Evolutionary conservation across 2,329 filamentous ascomycete genomes (phyloP), one percentile per base, ranked within the genome.

Genomic region (Huntiella moniliformis): DNA sequence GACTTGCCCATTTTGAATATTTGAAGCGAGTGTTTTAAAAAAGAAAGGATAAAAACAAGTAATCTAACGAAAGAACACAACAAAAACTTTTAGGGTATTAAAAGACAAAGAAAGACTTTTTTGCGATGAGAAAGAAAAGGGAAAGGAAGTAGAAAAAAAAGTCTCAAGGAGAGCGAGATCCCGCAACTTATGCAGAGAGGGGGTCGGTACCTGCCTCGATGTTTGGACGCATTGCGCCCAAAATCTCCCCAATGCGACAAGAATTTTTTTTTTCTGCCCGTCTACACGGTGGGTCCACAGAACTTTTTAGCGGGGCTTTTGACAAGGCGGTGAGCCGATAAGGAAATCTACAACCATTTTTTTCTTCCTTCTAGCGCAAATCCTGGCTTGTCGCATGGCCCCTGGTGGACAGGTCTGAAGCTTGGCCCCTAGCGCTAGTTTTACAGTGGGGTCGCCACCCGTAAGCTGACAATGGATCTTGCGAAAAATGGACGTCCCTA

Each of bases 1-100:
- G 77, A 70, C 65, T 80, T 80, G 61, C 68, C 74, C 77, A 80
- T 81, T 60, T 63, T 49, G 52, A 45, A 54, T 46, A 50, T 47
- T 47, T 50, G 51, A 52, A 53, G 46, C 51, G 51, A 49, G 33
- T 34, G 48, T 28, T 38, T 17, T 45, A 36, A 31, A 42, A 22
- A 36, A 47, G 32, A 42, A n/a, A 42, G 22, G 13, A 38, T 33
- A 28, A 46, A 33, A 48, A 43, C 47, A 50, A 50, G 52, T 51
- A 51, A 28, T 28, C 22, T 28, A 28, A 28, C 22, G 2, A 28
- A 28, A 52, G n/a, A 37, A 31, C 47, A 46, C 48, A 52, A 48
- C 34, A 48, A 44, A 48, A 46, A 46, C 47, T 42, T 47, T 44
- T 43, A 45, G 46, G 47, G 44, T 46, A 46, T 46, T 16, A 50